These are phyloP conservation scores for Brassica nigra DNA, from an alignment of 345 rosid genomes.

Conservation along the genomic window DNA sequence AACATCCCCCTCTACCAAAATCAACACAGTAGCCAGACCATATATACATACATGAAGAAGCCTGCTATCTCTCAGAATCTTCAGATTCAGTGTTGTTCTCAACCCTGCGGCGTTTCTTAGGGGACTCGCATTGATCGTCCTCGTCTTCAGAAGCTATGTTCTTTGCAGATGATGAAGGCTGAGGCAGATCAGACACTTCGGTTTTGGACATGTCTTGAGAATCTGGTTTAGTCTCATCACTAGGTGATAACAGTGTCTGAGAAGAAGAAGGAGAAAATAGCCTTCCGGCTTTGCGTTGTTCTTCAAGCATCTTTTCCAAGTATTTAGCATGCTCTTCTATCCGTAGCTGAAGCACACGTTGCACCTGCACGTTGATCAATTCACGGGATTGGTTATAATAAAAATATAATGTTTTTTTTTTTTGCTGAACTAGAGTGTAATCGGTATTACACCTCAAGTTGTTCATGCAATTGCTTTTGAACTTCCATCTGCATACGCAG, in stretches of 20 bases:
- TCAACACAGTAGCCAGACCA: slow-evolving; percentile 7
- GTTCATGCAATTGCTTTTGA: slow-evolving; percentile 85
- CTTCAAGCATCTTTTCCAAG: slow-evolving; percentile 81
- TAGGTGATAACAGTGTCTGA: slow-evolving; percentile 41
- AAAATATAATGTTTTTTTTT: background rate
- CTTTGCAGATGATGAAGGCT: slow-evolving; percentile 40
- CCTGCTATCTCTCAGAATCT: slow-evolving; percentile 41
- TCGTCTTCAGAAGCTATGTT: slow-evolving; percentile 38
- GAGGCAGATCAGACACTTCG: slow-evolving; percentile 35
- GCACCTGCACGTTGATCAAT: slow-evolving; percentile 53
- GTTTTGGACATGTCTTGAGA: slow-evolving; percentile 44
- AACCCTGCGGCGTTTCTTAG: slow-evolving; percentile 46
- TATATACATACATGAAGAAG: slow-evolving; percentile 22
- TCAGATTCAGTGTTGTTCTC: background rate
- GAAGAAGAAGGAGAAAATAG: slow-evolving; percentile 43
- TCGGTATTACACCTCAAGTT: slow-evolving; percentile 59
- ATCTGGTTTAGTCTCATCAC: slow-evolving; percentile 38
- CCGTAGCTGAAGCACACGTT: slow-evolving; percentile 71
- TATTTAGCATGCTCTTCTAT: slow-evolving; percentile 90
- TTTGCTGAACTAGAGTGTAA: background rate
- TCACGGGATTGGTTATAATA: background rate
- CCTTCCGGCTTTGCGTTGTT: slow-evolving; percentile 72
- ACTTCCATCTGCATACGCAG: slow-evolving; percentile 84
- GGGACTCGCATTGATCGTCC: slow-evolving; percentile 36
- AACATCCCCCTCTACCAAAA: slow-evolving; percentile 9